Evolutionary conservation across 768 basidiomycete species (phyloP).

Genomic region (Amanita subjunquillea): DNA sequence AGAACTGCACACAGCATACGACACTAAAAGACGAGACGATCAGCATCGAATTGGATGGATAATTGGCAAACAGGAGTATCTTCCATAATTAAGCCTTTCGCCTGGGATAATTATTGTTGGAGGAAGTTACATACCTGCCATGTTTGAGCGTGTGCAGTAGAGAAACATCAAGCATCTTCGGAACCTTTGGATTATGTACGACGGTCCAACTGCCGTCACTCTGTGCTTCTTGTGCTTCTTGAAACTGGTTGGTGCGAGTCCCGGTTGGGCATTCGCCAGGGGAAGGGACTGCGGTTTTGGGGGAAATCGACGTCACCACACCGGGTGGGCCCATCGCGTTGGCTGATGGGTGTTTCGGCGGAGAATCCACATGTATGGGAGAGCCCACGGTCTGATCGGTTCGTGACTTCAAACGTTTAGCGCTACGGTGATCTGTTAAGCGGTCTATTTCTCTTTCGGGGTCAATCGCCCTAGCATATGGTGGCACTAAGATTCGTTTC

Average conservation of each 20-base stretch:
- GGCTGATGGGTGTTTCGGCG: not conserved
- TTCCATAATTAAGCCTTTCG: not conserved
- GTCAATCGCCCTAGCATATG: not conserved
- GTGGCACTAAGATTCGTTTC: not conserved
- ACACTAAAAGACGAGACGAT: conserved; percentile 22
- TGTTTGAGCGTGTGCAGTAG: conserved; percentile 77
- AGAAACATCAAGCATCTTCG: conserved; percentile 59
- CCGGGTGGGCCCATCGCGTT: not conserved
- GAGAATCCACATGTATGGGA: not conserved
- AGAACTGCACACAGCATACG: conserved; percentile 89
- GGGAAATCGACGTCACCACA: not conserved
- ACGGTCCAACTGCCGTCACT: conserved; percentile 64
- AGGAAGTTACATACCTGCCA: conserved; percentile 44
- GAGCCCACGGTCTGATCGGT: not conserved
- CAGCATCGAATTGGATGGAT: not conserved
- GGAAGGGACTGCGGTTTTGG: not conserved
- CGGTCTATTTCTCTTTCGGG: conserved; percentile 5
- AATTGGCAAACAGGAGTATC: not conserved
- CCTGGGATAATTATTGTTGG: not conserved
- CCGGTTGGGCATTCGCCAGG: not conserved
- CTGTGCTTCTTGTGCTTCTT: not conserved
- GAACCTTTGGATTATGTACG: conserved; percentile 70
- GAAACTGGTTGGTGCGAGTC: not conserved
- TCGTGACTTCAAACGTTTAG: conserved; percentile 2
- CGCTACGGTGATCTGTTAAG: conserved; percentile 1